Evolutionary conservation across 495 filamentous ascomycete species (phyloP).

Genomic region (Patellaria atrata): DNA sequence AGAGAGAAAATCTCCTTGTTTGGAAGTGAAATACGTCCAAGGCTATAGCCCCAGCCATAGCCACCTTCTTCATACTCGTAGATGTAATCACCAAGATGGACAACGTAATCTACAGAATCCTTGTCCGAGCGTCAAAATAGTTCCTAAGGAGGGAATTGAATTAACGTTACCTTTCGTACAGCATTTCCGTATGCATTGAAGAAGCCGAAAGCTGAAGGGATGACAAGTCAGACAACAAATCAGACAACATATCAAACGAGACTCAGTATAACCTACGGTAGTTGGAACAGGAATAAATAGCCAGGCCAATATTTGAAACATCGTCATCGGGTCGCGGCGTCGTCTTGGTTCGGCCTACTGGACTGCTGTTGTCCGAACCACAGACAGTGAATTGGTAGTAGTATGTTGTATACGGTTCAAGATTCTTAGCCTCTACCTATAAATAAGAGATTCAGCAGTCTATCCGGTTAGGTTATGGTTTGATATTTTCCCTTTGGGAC

Average conservation of each 20-base stretch:
- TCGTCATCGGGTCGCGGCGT: conserved; percentile 23
- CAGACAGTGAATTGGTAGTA: conserved; percentile 34
- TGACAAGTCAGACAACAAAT: neutral
- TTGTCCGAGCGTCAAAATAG: conserved; percentile 3
- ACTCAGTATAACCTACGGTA: conserved; percentile 24
- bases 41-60: conserved; percentile 40
- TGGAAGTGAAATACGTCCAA: conserved; percentile 40
- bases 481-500: neutral
- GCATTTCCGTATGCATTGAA: conserved; percentile 54
- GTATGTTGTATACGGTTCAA: conserved; percentile 45
- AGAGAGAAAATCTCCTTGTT: conserved; percentile 35
- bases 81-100: conserved; percentile 56
- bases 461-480: neutral
- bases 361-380: conserved; percentile 24
- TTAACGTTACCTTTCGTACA: conserved; percentile 36
- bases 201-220: conserved; percentile 36
- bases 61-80: conserved; percentile 47
- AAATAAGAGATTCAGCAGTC: neutral
- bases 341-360: conserved; percentile 29
- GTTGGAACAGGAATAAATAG: conserved; percentile 30
- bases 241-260: conserved; percentile 2
- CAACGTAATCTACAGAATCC: conserved; percentile 50
- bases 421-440: conserved; percentile 42
- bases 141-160: neutral
- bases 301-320: conserved; percentile 23